phyloP scores from a whole-genome alignment of 495 filamentous ascomycete species.

The Monascus purpureus region DNA sequence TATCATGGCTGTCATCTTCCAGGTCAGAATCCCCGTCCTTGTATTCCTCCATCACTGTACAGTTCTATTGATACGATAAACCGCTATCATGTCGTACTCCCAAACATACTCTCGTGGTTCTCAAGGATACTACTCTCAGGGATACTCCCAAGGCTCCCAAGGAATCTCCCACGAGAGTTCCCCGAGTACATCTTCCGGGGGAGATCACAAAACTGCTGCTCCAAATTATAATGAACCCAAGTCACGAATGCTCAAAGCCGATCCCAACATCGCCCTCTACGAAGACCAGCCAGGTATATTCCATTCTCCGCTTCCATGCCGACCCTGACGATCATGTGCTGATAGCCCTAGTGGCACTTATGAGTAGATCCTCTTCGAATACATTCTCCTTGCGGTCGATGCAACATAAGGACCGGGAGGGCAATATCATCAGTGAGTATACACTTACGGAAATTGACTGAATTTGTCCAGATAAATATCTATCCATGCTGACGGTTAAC shows the following conservation, averaged over 20 bases:
- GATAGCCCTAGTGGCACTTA: neutral
- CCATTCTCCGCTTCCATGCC: conserved; percentile 1
- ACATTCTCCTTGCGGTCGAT: conserved; percentile 51
- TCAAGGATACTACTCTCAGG: too few relatives aligned
- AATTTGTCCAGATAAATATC: neutral
- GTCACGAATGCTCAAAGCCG: conserved; percentile 55
- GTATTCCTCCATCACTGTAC: too few relatives aligned
- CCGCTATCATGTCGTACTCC: too few relatives aligned
- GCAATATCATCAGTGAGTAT: conserved; percentile 65
- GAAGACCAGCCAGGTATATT: conserved; percentile 74
- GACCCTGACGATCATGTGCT: conserved; percentile 1
- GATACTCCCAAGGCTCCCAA: too few relatives aligned
- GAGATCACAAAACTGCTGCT: too few relatives aligned
- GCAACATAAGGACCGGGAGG: conserved; percentile 65
- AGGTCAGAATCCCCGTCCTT: too few relatives aligned
- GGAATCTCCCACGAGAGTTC: too few relatives aligned
- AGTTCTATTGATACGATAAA: too few relatives aligned
- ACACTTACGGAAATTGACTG: neutral
- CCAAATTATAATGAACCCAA: too few relatives aligned
- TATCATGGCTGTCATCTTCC: too few relatives aligned
- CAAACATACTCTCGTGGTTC: too few relatives aligned
- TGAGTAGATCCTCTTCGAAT: conserved; percentile 37
- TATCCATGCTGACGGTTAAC: neutral
- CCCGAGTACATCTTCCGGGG: too few relatives aligned
- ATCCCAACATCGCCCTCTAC: conserved; percentile 74